Conservation (phyloP, 768 basidiomycete species). For the Rhodotorula kratochvilovae region DNA sequence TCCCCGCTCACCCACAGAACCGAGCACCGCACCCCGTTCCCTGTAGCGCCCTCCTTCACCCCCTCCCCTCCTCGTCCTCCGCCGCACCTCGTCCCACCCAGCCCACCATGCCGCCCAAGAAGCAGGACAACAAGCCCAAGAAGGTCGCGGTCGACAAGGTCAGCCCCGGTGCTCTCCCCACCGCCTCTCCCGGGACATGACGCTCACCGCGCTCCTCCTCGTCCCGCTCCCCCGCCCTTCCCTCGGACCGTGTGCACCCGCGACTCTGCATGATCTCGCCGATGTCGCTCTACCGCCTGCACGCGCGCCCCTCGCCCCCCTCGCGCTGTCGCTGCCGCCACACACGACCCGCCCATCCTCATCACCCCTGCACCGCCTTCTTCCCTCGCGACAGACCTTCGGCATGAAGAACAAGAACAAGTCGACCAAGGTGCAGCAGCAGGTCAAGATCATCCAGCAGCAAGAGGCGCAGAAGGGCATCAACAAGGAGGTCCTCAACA, state of each 20-base stretch:
- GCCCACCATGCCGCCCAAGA: conserved; percentile 71
- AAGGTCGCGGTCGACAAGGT: conserved; percentile 63
- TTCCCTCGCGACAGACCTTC: conserved; percentile 47
- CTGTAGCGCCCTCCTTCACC: no score
- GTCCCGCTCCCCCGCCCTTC: background rate
- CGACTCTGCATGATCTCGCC: no score
- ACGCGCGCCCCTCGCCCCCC: no score
- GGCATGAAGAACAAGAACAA: conserved; percentile 71
- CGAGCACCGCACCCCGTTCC: no score
- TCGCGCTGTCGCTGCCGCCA: no score
- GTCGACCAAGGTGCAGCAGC: conserved; percentile 83
- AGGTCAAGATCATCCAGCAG: conserved; percentile 72
- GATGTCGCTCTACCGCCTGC: no score
- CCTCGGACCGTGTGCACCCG: no score
- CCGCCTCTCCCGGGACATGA: background rate
- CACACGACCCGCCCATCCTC: background rate
- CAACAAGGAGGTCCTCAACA: conserved; percentile 71
- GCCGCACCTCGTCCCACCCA: background rate
- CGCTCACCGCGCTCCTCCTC: background rate
- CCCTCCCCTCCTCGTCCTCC: background rate
- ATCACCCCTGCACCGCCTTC: background rate
- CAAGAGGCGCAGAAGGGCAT: conserved; percentile 72
- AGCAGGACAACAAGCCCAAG: conserved; percentile 64
- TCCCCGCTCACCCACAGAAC: no score
- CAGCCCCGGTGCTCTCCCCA: background rate